These are phyloP conservation scores for Verticillium isaacii DNA, from an alignment of 2,329 filamentous ascomycete species.

Conservation along the genomic window DNA sequence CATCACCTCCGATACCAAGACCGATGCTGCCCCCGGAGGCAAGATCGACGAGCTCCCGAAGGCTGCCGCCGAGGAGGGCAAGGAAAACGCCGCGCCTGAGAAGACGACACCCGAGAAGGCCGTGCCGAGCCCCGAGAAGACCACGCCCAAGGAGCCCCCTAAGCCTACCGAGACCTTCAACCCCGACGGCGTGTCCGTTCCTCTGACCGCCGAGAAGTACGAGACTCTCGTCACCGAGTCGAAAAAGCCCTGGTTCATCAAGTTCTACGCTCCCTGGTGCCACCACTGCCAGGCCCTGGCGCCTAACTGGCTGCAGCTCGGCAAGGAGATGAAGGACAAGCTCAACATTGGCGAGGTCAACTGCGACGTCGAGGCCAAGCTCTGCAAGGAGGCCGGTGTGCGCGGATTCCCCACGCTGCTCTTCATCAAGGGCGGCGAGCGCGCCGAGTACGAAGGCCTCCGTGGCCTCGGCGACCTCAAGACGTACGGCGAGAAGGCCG, in stretches of 20 bases:
- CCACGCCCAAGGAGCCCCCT: slow-evolving; percentile 37
- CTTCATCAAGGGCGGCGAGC: slow-evolving; percentile 88
- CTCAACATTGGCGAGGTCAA: slow-evolving; percentile 96
- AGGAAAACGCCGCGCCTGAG: slow-evolving; percentile 18
- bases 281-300: slow-evolving; percentile 91
- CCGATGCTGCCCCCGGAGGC: slow-evolving; percentile 11
- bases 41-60: slow-evolving; percentile 16
- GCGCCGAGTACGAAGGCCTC: slow-evolving; percentile 88
- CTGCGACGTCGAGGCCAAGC: slow-evolving; percentile 75
- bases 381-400: slow-evolving; percentile 89
- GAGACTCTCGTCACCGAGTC: slow-evolving; percentile 80
- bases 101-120: slow-evolving; percentile 14
- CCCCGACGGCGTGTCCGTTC: slow-evolving; percentile 66
- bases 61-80: slow-evolving; percentile 17
- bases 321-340: slow-evolving; percentile 82
- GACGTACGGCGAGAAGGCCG: slow-evolving; percentile 79
- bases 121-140: slow-evolving; percentile 29
- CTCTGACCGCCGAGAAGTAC: slow-evolving; percentile 80
- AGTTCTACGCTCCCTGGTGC: slow-evolving; percentile 98
- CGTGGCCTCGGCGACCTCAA: slow-evolving; percentile 88
- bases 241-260: slow-evolving; percentile 94
- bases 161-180: slow-evolving; percentile 62
- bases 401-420: slow-evolving; percentile 82
- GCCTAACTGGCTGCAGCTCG: slow-evolving; percentile 83
- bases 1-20: slow-evolving; percentile 31